Base-by-base conservation (phyloP, 805 yeast species). In the Metschnikowia lochheadii region DNA sequence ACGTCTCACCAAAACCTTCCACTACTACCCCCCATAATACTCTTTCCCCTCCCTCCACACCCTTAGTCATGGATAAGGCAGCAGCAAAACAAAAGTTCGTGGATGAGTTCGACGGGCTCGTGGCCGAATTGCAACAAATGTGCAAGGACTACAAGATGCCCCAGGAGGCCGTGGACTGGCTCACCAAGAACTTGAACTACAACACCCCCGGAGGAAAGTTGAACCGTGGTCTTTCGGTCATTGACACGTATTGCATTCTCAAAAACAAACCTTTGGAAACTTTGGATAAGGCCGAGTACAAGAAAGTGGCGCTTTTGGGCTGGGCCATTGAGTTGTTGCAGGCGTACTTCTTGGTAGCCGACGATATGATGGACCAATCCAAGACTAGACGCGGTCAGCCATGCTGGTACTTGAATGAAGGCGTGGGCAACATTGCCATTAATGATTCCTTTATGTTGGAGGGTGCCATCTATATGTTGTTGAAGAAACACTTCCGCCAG, bases 321-420 rank as follows among this genome's bases (percentile, higher is more conserved):
- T 94, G 99, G 99, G 79, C 89, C 60, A 83, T 94, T 59, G 99
- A 94, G 74, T 78, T 94, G 57, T 77, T 92, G 60, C 99, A 92
- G 73, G 98, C 97, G 1, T 94, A 89, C 69, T 94, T 94, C 78
- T 79, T 94, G 63, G 98, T 94, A 50, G 95, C 98, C 32, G 99
- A 94, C 68, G 99, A 94, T 68, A 94, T 94, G 83, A 94, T 94
- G 99, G 99, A 94, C 69, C 82, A 83, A 59, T 87, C 96, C 33
- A 86, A 89, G 68, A 94, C 99, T 39, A 87, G 99, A 79, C 85
- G 99, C 69, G 99, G 97, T 53, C 97, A 92, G 73, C 94, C 97
- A 58, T 94, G 99, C 72, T 94, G 99, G 99, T 94, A 90, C 77
- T 83, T 78, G 64, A 79, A 73, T 34, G 83, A 80, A 58, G 82